Conservation (phyloP, 2,329 filamentous ascomycete genomes). For the Fusarium euwallaceae region DNA sequence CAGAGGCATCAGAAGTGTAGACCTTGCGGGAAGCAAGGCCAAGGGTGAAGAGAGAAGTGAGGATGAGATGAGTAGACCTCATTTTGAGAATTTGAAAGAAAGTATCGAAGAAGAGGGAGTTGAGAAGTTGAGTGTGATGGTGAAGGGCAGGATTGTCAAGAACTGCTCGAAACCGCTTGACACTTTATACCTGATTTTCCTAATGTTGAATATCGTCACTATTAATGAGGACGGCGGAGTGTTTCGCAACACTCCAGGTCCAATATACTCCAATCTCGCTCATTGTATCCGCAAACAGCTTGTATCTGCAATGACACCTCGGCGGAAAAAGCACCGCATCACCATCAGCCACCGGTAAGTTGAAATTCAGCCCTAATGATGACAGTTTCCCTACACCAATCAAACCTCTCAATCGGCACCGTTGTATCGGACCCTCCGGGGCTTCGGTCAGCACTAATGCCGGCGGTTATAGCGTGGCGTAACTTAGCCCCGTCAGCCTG, state of each 20-base stretch:
- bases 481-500: neutral
- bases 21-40: neutral
- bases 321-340: neutral
- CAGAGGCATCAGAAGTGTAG: neutral
- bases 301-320: neutral
- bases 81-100: neutral
- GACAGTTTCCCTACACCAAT: neutral
- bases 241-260: neutral
- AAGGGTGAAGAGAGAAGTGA: neutral
- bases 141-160: neutral
- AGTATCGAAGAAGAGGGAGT: neutral
- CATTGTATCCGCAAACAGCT: neutral
- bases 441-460: constrained; percentile 1
- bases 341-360: neutral
- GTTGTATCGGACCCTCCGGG: neutral
- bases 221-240: neutral
- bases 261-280: neutral
- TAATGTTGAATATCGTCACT: neutral
- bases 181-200: too few species aligned
- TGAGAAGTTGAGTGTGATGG: neutral
- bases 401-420: neutral
- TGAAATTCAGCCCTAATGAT: neutral
- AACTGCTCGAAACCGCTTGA: too few species aligned
- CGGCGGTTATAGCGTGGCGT: neutral
- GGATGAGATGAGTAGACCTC: neutral